Evolutionary conservation across 441 rosid species (phyloP).

Genomic region (Populus tomentosa): DNA sequence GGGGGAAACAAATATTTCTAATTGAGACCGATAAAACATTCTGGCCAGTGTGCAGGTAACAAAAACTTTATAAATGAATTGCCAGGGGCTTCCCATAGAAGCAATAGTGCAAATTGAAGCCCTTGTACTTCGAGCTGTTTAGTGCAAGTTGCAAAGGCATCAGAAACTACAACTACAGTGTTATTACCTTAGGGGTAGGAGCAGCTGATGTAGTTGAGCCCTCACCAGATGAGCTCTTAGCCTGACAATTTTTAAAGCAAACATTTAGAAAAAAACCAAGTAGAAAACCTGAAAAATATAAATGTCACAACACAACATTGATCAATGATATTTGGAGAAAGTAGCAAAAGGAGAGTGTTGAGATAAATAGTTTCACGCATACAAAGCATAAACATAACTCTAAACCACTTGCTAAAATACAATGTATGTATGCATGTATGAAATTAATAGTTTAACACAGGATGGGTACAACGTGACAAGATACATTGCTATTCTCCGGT

Average conservation of each 20-base stretch:
- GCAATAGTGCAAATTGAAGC: neutral
- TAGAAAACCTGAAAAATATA: neutral
- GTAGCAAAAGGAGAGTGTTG: neutral
- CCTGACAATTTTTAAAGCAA: conserved; percentile 24
- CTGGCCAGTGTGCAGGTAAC: neutral
- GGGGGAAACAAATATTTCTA: neutral
- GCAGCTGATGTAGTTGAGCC: conserved; percentile 54
- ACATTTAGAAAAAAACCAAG: neutral
- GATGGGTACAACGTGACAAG: neutral
- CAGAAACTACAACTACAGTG: neutral
- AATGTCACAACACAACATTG: neutral
- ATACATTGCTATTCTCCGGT: neutral
- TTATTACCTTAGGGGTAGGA: conserved; percentile 43
- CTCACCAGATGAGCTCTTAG: conserved; percentile 58
- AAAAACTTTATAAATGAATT: neutral
- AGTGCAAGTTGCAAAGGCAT: neutral
- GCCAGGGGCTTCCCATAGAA: neutral
- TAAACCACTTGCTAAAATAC: too few species aligned
- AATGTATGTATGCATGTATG: neutral
- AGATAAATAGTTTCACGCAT: neutral
- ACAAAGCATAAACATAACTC: neutral
- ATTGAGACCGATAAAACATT: neutral
- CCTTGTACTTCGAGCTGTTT: neutral
- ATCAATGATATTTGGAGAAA: neutral
- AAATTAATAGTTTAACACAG: neutral